Evolutionary conservation across 2,329 filamentous ascomycete species (phyloP), one percentile per base, ranked within the genome.

Genomic region (Sarocladiaceae sp.): DNA sequence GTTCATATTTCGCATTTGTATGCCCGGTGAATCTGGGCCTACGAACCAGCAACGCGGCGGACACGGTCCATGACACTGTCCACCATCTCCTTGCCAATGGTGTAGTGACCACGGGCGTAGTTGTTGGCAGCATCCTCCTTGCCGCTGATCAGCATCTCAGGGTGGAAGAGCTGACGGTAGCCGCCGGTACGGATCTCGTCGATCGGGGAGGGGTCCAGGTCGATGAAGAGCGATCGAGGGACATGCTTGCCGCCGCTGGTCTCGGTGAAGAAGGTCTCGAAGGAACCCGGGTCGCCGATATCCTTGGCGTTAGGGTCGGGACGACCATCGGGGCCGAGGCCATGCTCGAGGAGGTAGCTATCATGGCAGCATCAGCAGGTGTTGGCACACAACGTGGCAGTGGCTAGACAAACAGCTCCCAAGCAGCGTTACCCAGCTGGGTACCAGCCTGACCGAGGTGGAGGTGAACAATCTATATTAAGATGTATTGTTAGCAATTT

Each of bases 121-220:
- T 86, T 86, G 71, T 85, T 85, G 68, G 82, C 80, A 47, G 82
- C 82, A 75, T 85, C 82, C 65, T 85, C 82, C 74, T 85, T 85
- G 66, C 82, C 82, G 64, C 77, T 85, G 61, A 85, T 79, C 59
- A 85, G 66, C 55, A 82, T 72, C 70, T 85, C 82, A 35, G 82
- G 82, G 67, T 85, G 82, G 73, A 84, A 85, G 49, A 85, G 76
- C 59, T 81, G 73, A 55, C 80, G 78, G 68, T 84, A 85, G 52
- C 58, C 50, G 48, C 82, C 81, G 45, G 80, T 85, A 48, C 82
- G 78, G 66, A 85, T 84, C 72, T 85, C 82, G 56, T 85, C 82
- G 55, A 85, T 83, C 48, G 82, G 82, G 46, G 82, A 85, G 45
- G 82, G 80, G 67, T 85, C 82, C 53, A 85, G 71, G 60, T 85